Evolutionary conservation across 176 grass and related monocot species (phyloP).

Genomic region (Ensete ventricosum): DNA sequence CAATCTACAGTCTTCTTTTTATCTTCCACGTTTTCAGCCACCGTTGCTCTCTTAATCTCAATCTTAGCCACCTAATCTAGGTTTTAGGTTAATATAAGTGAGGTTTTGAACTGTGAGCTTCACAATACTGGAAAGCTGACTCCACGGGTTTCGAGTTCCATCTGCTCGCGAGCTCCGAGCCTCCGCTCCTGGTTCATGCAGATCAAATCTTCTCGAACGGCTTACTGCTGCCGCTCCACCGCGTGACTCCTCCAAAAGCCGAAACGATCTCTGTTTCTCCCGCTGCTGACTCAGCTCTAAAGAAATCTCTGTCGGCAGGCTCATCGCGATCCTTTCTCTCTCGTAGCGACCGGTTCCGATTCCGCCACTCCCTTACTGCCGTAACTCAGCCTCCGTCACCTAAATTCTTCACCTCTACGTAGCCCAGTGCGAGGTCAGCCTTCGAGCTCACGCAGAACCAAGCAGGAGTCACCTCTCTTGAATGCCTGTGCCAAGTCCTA

Average conservation of each 20-base stretch:
- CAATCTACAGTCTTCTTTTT: no score
- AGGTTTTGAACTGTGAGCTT: no score
- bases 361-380: background rate
- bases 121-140: background rate
- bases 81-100: no score
- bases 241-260: background rate
- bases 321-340: constrained; percentile 16
- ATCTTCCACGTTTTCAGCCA: no score
- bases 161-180: background rate
- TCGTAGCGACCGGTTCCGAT: constrained; percentile 10
- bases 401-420: constrained; percentile 1
- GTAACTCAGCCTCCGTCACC: background rate
- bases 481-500: constrained; percentile 6
- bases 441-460: background rate
- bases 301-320: constrained; percentile 9
- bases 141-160: constrained; percentile 21
- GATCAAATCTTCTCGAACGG: constrained; percentile 41
- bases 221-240: constrained; percentile 26
- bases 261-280: background rate
- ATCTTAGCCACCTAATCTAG: no score
- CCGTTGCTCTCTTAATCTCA: no score
- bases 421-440: background rate
- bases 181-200: constrained; percentile 20
- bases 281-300: background rate
- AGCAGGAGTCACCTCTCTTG: constrained; percentile 13